Evolutionary conservation across 75 land plant genomes (phyloP), one percentile per base, ranked within the genome.

Genomic region (Azolla pinnata): DNA sequence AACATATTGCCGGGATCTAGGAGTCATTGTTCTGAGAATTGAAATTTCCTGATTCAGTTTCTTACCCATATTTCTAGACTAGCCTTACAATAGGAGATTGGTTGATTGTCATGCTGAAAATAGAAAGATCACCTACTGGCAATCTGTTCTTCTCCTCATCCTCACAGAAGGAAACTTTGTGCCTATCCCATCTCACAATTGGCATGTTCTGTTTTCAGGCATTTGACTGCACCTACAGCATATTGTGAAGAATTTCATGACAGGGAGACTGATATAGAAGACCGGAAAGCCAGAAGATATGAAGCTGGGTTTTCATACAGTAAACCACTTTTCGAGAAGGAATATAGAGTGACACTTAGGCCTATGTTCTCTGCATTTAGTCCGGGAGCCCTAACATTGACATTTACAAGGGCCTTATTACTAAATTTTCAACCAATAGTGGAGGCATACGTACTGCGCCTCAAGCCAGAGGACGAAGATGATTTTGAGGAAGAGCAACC

Each of bases 331-430:
- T 25, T 20, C 18, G 55, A 61, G 0, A 92, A 92, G 68, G 71
- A 75, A 34, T 92, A 92, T 56, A 47, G 72, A 28, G 52, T 92
- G 47, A 78, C 80, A 69, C 65, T 85, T 57, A 92, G 85, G 58
- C 96, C 97, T 18, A 47, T 92, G 4, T 85, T 82, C 31, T 92
- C 96, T 20, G 97, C 96, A 21, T 92, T 92, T 60, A 60, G 67
- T 21, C 68, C 51, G 27, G 79, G 65, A 64, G 34, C 77, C 29
- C 51, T 92, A 58, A 79, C 68, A 26, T 16, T 83, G 46, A 92
- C 87, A 57, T 61, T 83, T 2, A 27, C 88, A 51, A 79, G 96
- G 57, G 81, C 96, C 1, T 73, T 88, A 27, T 61, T 88, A n/a
- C 59, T 87, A 31, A 85, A 65, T 65, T 92, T 82, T 75, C 63